These are phyloP conservation scores for Rhodotorula sphaerocarpa DNA, from an alignment of 768 basidiomycete species.

Conservation along the genomic window DNA sequence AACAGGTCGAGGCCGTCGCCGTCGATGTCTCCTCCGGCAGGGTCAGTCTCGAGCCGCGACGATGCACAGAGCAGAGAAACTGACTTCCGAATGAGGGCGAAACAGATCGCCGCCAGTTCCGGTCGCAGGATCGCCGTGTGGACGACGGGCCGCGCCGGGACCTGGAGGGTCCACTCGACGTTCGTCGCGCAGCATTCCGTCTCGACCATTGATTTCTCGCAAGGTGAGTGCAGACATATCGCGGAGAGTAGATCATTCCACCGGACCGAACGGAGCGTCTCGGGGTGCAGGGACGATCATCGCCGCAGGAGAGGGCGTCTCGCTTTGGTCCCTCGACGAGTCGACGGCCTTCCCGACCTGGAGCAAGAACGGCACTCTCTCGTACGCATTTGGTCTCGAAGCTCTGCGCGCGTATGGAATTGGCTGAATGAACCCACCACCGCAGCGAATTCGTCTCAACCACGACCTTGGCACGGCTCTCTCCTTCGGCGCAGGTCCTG, in stretches of 20 bases:
- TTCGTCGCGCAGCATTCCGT: slow-evolving; percentile 14
- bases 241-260: no score
- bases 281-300: slow-evolving; percentile 20
- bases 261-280: no score
- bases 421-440: background rate
- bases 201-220: slow-evolving; percentile 11
- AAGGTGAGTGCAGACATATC: no score
- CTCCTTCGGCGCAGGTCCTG: slow-evolving; percentile 13
- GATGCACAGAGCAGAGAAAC: accelerated
- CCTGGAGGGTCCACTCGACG: slow-evolving; percentile 36
- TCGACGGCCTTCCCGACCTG: slow-evolving; percentile 7
- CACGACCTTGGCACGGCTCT: slow-evolving; percentile 8
- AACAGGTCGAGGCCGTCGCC: slow-evolving; percentile 26
- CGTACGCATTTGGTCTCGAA: background rate
- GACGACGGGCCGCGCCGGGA: background rate
- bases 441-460: background rate
- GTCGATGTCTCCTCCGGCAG: slow-evolving; percentile 13
- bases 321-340: slow-evolving; percentile 14
- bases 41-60: background rate
- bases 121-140: slow-evolving; percentile 20
- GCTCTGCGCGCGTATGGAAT: no score
- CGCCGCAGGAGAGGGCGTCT: background rate
- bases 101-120: slow-evolving; percentile 32
- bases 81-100: background rate
- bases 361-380: background rate